Base-by-base conservation (phyloP, 2,329 filamentous ascomycete species). In the Pestalotiopsis sp. region DNA sequence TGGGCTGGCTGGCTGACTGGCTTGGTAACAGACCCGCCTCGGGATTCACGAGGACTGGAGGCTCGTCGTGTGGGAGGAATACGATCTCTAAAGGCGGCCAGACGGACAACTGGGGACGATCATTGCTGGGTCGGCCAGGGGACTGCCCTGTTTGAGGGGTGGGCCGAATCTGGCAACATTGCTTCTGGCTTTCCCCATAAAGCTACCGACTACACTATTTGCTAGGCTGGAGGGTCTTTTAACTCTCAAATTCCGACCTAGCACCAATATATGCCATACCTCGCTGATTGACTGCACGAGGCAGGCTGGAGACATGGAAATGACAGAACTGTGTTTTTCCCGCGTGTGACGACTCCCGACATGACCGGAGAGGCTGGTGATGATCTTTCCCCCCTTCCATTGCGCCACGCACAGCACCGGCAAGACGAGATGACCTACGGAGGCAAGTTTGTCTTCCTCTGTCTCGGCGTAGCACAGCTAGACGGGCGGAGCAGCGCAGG, bases 41-140 rank as follows among this genome's bases (percentile, higher is more conserved):
- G 31, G 31, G 31, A 31, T 31, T 31, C 31, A 31, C 31, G 31
- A 31, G 31, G 31, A 31, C 31, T 31, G 31, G 31, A 31, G 31
- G 31, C 31, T 31, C 31, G 31, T 31, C 31, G 31, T n/a, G 45
- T 14, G 25, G 49, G 27, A 62, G 13, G 27, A 64, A 56, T 57
- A 57, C 64, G 64, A 58, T 58, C 41, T 45, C 45, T 52, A n/a
- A 52, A 52, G 45, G 45, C 45, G 45, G 45, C 45, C 45, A 52
- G 17, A 52, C 17, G 45, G 6, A 17, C n/a, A 52, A 52, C 13
- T 23, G 64, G 17, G 13, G 45, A 49, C 17, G 49, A 66, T 73
- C 70, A 25, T 73, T 66, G 23, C 70, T 67, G 23, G 70, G 64
- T 57, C 64, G 64, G 52, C 49, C 64, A 66, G 52, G 64, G 39